Evolutionary conservation across 2,329 filamentous ascomycete species (phyloP), one percentile per base, ranked within the genome.

Genomic region (Cladobotryum mycophilum): DNA sequence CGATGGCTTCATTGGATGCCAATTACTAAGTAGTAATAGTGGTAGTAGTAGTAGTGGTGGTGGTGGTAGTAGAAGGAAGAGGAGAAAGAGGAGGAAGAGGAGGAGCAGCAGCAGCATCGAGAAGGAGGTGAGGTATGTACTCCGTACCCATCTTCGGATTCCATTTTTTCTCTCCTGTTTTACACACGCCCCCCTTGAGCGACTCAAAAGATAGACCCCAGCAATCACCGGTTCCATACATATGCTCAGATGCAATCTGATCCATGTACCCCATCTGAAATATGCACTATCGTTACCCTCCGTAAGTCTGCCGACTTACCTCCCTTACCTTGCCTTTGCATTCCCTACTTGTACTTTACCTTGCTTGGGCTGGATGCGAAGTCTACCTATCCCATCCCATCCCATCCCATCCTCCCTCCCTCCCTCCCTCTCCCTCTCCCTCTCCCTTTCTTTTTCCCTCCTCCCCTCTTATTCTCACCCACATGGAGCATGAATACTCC

Each of bases 1-100:
- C 49, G 44, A 51, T 51, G 44, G 49, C 44, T 40, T 47, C 49
- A 40, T 43, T 25, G 45, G 45, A 52, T 45, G 9, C 25, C 25
- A 30, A 30, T 30, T 30, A 30, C 9, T 6, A 30, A 30, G 25
- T 7, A 25, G 7, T 25, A 4, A 25, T 25, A 7, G 22, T 25
- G n/a, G n/a, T n/a, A n/a, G n/a, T n/a, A n/a, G n/a, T n/a, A n/a
- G n/a, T n/a, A n/a, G n/a, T n/a, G n/a, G n/a, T n/a, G n/a, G n/a
- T n/a, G n/a, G n/a, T n/a, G n/a, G n/a, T n/a, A n/a, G n/a, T n/a
- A n/a, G n/a, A n/a, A n/a, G 20, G 3, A 20, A 5, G 20, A 20
- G 3, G 20, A 20, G 20, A 5, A 20, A 5, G 20, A 20, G 20
- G 20, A 3, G 5, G 20, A 3, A 5, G 20, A 20, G 20, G 20